phyloP scores from a whole-genome alignment of 2,329 filamentous ascomycete species.

The Cladosporium halotolerans region DNA sequence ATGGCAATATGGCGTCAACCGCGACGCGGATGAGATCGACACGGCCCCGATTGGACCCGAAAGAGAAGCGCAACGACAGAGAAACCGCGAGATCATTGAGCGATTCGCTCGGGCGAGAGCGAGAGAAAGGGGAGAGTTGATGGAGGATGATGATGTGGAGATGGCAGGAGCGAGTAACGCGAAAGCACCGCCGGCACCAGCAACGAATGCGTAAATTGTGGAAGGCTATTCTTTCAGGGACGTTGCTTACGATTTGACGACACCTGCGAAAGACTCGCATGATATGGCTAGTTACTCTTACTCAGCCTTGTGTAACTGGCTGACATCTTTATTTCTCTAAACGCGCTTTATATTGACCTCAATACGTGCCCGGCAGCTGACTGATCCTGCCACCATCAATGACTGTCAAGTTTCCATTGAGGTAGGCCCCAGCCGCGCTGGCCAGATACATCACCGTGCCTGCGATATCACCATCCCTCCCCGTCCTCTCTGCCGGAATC shows the following conservation, averaged over 20 bases:
- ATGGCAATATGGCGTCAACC: conserved; percentile 19
- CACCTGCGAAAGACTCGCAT: too few relatives aligned
- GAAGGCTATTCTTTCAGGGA: too few relatives aligned
- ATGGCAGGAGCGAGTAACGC: not conserved
- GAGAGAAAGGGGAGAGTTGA: conserved; percentile 14
- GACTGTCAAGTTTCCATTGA: conserved; percentile 58
- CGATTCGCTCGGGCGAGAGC: conserved; percentile 15
- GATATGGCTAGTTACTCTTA: too few relatives aligned
- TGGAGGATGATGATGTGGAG: conserved; percentile 2
- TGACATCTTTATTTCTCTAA: too few relatives aligned
- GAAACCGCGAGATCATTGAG: conserved; percentile 17
- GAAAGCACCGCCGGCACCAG: too few relatives aligned
- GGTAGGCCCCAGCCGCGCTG: conserved; percentile 57
- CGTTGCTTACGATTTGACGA: too few relatives aligned
- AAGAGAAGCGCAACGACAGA: conserved; percentile 13
- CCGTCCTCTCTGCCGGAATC: conserved; percentile 53
- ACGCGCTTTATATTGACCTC: not conserved
- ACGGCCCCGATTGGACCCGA: not conserved
- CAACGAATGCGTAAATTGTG: too few relatives aligned
- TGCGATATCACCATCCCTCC: conserved; percentile 56
- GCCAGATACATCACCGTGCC: conserved; percentile 61
- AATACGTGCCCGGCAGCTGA: conserved; percentile 15
- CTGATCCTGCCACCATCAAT: conserved; percentile 51
- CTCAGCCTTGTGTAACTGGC: too few relatives aligned
- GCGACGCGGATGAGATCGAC: conserved; percentile 16